Percentiles rank a stretch among this genome's conserved stretches.
phyloP scores from a whole-genome alignment of 2,329 filamentous ascomycete genomes.

The Colletotrichum tamarilloi region DNA sequence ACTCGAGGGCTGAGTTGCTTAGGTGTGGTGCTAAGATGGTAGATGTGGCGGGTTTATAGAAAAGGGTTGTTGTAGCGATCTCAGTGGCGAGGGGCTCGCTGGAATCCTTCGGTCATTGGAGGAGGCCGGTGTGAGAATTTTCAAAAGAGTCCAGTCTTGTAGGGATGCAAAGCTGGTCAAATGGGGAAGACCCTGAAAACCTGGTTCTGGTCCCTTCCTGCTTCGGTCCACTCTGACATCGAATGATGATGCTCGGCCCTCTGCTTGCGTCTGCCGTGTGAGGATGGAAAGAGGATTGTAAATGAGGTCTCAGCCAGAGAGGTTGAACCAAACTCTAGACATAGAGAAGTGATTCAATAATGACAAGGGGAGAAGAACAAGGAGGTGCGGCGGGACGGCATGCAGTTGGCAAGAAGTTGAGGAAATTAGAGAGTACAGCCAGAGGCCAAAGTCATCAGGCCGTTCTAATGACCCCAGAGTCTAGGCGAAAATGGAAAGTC shows the following conservation, averaged over 20 bases:
- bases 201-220: slow-evolving; percentile 12
- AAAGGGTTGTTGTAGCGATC: slow-evolving; percentile 10
- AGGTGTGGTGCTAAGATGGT: neutral
- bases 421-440: slow-evolving; percentile 22
- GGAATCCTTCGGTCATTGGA: slow-evolving; percentile 15
- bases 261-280: neutral
- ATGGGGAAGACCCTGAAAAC: slow-evolving; percentile 24
- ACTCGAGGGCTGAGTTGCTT: neutral
- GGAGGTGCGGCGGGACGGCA: slow-evolving; percentile 7
- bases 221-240: slow-evolving; percentile 19
- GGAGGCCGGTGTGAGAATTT: slow-evolving; percentile 17
- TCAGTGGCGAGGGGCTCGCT: slow-evolving; percentile 23
- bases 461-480: slow-evolving; percentile 5
- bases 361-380: slow-evolving; percentile 14
- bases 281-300: slow-evolving; percentile 1
- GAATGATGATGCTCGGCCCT: slow-evolving; percentile 21
- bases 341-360: slow-evolving; percentile 2
- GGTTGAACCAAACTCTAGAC: slow-evolving; percentile 10
- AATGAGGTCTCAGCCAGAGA: slow-evolving; percentile 28
- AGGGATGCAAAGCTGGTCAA: slow-evolving; percentile 16
- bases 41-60: slow-evolving; percentile 22
- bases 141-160: slow-evolving; percentile 3
- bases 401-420: slow-evolving; percentile 15
- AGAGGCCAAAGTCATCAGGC: slow-evolving; percentile 26
- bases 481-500: slow-evolving; percentile 11